phyloP scores from a whole-genome alignment of 176 grass and related monocot species.

The Eragrostis curvula region DNA sequence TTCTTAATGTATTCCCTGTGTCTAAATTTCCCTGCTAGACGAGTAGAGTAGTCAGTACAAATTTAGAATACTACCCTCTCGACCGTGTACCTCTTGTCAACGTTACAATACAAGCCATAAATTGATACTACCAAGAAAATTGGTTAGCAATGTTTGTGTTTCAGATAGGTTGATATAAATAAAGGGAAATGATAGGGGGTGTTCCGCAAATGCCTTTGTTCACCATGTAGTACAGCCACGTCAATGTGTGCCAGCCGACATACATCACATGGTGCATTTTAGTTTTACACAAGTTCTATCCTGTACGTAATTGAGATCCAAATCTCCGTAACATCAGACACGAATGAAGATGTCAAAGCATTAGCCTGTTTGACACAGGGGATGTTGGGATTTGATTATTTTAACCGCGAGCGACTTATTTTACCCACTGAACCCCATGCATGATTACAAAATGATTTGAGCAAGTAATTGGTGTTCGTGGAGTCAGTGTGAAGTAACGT shows the following conservation, averaged over 20 bases:
- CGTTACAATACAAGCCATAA: background rate
- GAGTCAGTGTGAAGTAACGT: background rate
- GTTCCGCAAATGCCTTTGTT: background rate
- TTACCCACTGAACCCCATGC: constrained; percentile 1
- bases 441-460: constrained; percentile 5
- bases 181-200: background rate
- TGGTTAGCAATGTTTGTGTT: no score
- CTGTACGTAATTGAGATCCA: background rate
- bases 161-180: background rate
- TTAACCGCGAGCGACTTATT: background rate
- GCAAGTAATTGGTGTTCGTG: background rate
- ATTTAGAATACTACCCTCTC: background rate
- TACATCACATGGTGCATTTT: background rate
- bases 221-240: background rate
- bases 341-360: background rate
- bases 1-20: no score
- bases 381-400: constrained; percentile 44
- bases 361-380: constrained; percentile 6
- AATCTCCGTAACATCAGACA: background rate
- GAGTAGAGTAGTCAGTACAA: no score
- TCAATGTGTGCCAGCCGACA: constrained; percentile 28
- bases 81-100: background rate
- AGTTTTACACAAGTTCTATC: background rate
- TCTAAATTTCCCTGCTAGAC: no score
- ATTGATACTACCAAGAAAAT: no score